Percentiles rank a stretch among this genome's conserved stretches.
Conservation (phyloP, 176 grass and related monocot genomes). For the Puya raimondii region DNA sequence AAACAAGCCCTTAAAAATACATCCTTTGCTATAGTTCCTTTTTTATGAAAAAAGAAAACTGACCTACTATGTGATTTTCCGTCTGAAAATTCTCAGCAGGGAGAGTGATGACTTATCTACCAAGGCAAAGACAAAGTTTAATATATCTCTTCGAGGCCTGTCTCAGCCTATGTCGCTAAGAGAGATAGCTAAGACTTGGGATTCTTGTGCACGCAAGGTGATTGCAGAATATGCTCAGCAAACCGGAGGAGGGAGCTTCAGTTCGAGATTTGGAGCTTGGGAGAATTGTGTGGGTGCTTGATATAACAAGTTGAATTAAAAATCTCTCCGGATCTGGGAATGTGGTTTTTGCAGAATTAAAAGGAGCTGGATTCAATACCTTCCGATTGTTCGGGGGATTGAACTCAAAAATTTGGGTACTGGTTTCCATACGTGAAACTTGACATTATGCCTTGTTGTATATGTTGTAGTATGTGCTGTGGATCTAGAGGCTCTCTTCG, state of each 20-base stretch:
- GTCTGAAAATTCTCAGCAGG: slow-evolving; percentile 22
- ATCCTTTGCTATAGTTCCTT: background rate
- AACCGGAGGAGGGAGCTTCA: slow-evolving; percentile 86
- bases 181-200: slow-evolving; percentile 91
- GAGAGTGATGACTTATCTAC: slow-evolving; percentile 73
- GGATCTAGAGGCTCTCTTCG: no score
- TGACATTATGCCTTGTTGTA: no score
- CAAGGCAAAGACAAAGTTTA: slow-evolving; percentile 61
- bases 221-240: slow-evolving; percentile 79
- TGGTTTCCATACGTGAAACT: no score
- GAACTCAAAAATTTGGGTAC: no score
- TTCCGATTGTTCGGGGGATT: no score
- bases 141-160: slow-evolving; percentile 55
- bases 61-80: background rate
- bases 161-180: slow-evolving; percentile 66
- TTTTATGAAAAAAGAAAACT: background rate
- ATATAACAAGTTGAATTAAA: background rate
- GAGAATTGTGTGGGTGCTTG: slow-evolving; percentile 60
- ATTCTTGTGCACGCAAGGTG: slow-evolving; percentile 56
- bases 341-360: no score
- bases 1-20: background rate
- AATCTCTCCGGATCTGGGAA: no score
- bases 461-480: no score
- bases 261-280: slow-evolving; percentile 72
- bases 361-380: no score